Evolutionary conservation across 805 yeast genomes (phyloP).

Genomic region (Ogataea salicorniae): DNA sequence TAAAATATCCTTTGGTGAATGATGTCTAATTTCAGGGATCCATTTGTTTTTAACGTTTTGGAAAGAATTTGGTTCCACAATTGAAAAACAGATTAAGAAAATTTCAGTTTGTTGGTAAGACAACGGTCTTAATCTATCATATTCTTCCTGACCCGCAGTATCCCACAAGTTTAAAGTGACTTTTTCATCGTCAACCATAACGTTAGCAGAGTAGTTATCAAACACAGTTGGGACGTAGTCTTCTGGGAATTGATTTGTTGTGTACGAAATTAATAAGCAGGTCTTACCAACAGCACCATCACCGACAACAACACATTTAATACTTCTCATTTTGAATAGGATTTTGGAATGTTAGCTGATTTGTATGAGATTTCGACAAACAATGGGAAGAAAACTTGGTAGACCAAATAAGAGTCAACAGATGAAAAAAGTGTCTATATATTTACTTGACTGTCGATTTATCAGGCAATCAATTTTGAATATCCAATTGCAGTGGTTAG

Average conservation of each 20-base stretch:
- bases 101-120: constrained; percentile 92
- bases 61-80: constrained; percentile 75
- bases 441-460: too few relatives aligned
- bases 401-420: neutral
- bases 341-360: neutral
- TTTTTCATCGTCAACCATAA: constrained; percentile 75
- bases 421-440: too few relatives aligned
- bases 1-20: constrained; percentile 65
- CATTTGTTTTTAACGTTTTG: constrained; percentile 76
- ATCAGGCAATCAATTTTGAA: too few relatives aligned
- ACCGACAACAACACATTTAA: constrained; percentile 91
- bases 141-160: constrained; percentile 93
- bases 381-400: neutral
- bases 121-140: constrained; percentile 82
- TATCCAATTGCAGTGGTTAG: too few relatives aligned
- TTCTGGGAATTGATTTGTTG: constrained; percentile 88
- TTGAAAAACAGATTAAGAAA: constrained; percentile 79
- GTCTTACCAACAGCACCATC: constrained; percentile 97
- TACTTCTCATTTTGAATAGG: constrained; percentile 23
- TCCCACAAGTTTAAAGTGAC: constrained; percentile 89
- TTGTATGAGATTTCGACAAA: too few relatives aligned
- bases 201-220: constrained; percentile 85
- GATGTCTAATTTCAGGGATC: constrained; percentile 85
- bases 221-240: constrained; percentile 94
- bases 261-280: constrained; percentile 79